These are phyloP conservation scores for Suillus cothurnatus DNA, from an alignment of 768 basidiomycete species.

Conservation along the genomic window DNA sequence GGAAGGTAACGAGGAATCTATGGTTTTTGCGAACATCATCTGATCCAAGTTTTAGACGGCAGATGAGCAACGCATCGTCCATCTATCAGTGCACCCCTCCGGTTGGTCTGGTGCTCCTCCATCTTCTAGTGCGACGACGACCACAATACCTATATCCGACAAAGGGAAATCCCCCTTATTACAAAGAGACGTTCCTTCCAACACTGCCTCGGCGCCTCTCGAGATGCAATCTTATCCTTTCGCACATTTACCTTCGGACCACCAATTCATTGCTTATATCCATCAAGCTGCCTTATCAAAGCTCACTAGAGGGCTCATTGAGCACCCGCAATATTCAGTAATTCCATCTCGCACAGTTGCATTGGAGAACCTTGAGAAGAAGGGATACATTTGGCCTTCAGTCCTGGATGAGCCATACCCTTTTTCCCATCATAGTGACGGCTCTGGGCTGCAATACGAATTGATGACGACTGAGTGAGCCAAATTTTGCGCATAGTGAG, in stretches of 20 bases:
- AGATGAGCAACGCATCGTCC: slow-evolving; percentile 63
- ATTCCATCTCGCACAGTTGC: slow-evolving; percentile 15
- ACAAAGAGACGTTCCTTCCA: background rate
- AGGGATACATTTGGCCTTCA: slow-evolving; percentile 46
- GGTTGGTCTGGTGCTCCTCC: slow-evolving; percentile 68
- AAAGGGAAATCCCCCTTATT: slow-evolving; percentile 7
- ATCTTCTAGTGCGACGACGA: slow-evolving; percentile 21
- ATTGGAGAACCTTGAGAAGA: slow-evolving; percentile 30
- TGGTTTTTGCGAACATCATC: background rate
- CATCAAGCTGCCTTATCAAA: slow-evolving; percentile 29
- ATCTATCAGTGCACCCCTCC: slow-evolving; percentile 79
- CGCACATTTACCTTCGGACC: slow-evolving; percentile 6
- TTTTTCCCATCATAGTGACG: slow-evolving; percentile 12
- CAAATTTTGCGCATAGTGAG: background rate
- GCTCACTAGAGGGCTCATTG: slow-evolving; percentile 13
- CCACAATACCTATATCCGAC: slow-evolving; percentile 9
- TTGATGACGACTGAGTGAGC: slow-evolving; percentile 32
- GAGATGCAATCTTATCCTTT: slow-evolving; percentile 12
- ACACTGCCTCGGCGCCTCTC: slow-evolving; percentile 7
- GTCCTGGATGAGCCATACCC: slow-evolving; percentile 43
- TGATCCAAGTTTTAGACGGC: slow-evolving; percentile 40
- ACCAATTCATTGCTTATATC: slow-evolving; percentile 23
- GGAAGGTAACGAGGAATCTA: slow-evolving; percentile 54
- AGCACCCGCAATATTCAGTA: background rate
- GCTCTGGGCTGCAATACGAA: slow-evolving; percentile 37